phyloP scores from a whole-genome alignment of 306 rosid species.

The Cicer chorassanicum region DNA sequence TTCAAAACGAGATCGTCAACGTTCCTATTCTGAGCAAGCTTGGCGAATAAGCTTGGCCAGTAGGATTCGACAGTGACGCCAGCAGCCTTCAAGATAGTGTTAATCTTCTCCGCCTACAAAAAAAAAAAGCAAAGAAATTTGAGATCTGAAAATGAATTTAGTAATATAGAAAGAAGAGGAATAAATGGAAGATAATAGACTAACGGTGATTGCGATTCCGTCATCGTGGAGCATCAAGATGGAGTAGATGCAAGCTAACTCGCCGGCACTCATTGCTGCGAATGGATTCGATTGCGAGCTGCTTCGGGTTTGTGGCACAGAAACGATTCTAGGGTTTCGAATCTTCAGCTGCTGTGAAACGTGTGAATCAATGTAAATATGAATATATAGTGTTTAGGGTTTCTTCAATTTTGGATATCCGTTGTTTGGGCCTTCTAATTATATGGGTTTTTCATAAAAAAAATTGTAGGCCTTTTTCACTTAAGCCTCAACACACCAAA shows the following conservation, averaged over 20 bases:
- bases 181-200: not conserved
- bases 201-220: constrained; percentile 69
- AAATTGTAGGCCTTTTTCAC: too few species aligned
- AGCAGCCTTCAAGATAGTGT: constrained; percentile 59
- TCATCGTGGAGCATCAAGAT: constrained; percentile 70
- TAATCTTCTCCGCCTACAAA: constrained; percentile 72
- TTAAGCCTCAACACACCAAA: too few species aligned
- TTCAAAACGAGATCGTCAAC: constrained; percentile 67
- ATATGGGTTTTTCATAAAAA: not conserved
- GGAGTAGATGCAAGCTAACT: constrained; percentile 68
- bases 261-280: constrained; percentile 59
- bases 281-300: not conserved
- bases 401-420: not conserved
- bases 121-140: not conserved
- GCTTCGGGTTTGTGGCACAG: not conserved
- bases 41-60: constrained; percentile 78
- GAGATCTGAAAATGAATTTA: not conserved
- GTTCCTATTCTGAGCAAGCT: constrained; percentile 67
- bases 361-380: not conserved
- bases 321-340: constrained; percentile 29
- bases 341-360: not conserved
- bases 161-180: not conserved
- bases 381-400: constrained; percentile 44
- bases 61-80: constrained; percentile 60
- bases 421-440: constrained; percentile 24